phyloP scores from a whole-genome alignment of 176 grass and related monocot genomes.

The Zea luxurians region DNA sequence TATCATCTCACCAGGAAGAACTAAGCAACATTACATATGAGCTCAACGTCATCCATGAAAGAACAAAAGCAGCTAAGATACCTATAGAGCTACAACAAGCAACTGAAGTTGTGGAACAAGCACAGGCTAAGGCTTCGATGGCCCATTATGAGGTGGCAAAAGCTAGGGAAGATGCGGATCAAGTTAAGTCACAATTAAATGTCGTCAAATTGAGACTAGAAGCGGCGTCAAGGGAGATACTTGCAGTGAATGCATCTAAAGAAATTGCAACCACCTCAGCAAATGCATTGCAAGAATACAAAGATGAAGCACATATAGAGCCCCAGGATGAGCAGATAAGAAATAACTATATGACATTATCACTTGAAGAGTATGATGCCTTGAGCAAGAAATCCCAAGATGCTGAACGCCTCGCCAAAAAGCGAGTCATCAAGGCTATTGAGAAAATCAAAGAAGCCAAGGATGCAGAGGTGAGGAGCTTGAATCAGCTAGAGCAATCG shows the following conservation, averaged over 20 bases:
- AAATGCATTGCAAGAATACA: slow-evolving; percentile 56
- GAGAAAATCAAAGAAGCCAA: slow-evolving; percentile 64
- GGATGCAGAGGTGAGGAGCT: slow-evolving; percentile 60
- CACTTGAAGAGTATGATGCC: slow-evolving; percentile 56
- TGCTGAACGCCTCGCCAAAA: slow-evolving; percentile 52
- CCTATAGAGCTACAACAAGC: slow-evolving; percentile 49
- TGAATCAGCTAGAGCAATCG: slow-evolving; percentile 45
- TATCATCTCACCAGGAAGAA: slow-evolving; percentile 58
- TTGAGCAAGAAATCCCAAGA: slow-evolving; percentile 59
- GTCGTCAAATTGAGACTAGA: slow-evolving; percentile 56
- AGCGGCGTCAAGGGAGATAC: slow-evolving; percentile 60
- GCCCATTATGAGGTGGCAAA: slow-evolving; percentile 56
- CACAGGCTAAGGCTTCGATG: slow-evolving; percentile 39
- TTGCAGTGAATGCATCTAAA: slow-evolving; percentile 57
- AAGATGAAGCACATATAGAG: slow-evolving; percentile 19
- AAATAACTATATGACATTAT: slow-evolving; percentile 40
- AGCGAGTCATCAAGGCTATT: slow-evolving; percentile 53
- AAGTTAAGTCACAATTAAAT: slow-evolving; percentile 45
- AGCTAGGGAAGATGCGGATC: slow-evolving; percentile 51
- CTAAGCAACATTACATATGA: slow-evolving; percentile 38
- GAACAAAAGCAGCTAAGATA: slow-evolving; percentile 45
- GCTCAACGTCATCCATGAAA: slow-evolving; percentile 36
- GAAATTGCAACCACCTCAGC: slow-evolving; percentile 53
- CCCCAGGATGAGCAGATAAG: slow-evolving; percentile 22
- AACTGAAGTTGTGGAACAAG: slow-evolving; percentile 45